Evolutionary conservation across 2,329 filamentous ascomycete species (phyloP).

Genomic region (Domatiomyces globalis): DNA sequence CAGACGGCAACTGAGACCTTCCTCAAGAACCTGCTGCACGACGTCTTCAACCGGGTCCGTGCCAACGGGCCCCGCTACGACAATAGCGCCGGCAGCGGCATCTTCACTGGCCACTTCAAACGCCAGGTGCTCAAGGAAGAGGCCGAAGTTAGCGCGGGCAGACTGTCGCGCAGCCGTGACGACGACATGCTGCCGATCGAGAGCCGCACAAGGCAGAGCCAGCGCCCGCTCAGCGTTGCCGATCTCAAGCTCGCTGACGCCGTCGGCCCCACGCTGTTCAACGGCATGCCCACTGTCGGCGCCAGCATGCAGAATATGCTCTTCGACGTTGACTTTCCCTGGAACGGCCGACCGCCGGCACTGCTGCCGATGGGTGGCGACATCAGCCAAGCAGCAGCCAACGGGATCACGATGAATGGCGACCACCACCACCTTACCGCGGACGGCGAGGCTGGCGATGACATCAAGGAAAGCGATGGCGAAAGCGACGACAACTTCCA

Average conservation of each 20-base stretch:
- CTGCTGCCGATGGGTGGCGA: conserved; percentile 27
- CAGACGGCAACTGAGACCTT: conserved; percentile 48
- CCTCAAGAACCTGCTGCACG: conserved; percentile 46
- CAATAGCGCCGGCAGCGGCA: conserved; percentile 52
- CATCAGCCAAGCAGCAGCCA: conserved; percentile 21
- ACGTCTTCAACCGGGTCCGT: conserved; percentile 40
- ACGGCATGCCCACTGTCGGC: conserved; percentile 61
- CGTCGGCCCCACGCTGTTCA: conserved; percentile 60
- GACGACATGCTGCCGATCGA: conserved; percentile 69
- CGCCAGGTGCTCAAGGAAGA: conserved; percentile 65
- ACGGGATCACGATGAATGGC: neutral
- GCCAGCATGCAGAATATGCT: conserved; percentile 57
- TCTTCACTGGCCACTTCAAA: conserved; percentile 68
- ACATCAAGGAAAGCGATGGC: conserved; percentile 2
- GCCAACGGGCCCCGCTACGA: conserved; percentile 42
- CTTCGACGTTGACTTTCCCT: conserved; percentile 62
- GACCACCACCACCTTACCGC: too few species aligned
- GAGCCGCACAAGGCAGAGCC: conserved; percentile 57
- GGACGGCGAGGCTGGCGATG: neutral
- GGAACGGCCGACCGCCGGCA: conserved; percentile 29
- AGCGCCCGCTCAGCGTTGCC: conserved; percentile 58
- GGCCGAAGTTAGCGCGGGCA: conserved; percentile 55
- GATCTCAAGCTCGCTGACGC: conserved; percentile 65
- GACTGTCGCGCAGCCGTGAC: conserved; percentile 54
- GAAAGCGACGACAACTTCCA: conserved; percentile 7